Conservation (phyloP, 768 basidiomycete species). For the Daedaleopsis nitida region DNA sequence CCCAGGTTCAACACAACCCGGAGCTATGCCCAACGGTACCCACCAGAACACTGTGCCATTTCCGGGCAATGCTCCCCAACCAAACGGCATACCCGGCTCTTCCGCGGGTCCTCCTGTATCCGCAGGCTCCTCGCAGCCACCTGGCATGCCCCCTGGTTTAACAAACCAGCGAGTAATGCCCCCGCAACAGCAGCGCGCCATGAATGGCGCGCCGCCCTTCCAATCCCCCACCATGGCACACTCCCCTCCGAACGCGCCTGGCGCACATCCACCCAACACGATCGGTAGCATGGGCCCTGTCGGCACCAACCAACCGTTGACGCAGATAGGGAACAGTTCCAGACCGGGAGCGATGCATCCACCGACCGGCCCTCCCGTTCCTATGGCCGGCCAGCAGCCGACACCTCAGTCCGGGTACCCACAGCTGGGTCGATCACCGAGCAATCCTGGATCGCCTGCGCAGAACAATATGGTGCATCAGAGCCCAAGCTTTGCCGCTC, state of each 20-base stretch:
- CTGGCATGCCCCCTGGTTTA: slow-evolving; percentile 10
- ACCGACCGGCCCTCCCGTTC: slow-evolving; percentile 41
- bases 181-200: slow-evolving; percentile 42
- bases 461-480: slow-evolving; percentile 49
- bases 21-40: slow-evolving; percentile 25
- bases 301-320: slow-evolving; percentile 55
- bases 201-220: slow-evolving; percentile 53
- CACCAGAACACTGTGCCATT: slow-evolving; percentile 18
- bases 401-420: slow-evolving; percentile 46
- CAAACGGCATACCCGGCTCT: slow-evolving; percentile 46
- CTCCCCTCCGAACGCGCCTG: slow-evolving; percentile 52
- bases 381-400: slow-evolving; percentile 40
- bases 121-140: slow-evolving; percentile 1
- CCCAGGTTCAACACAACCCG: slow-evolving; percentile 14
- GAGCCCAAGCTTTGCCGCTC: slow-evolving; percentile 58
- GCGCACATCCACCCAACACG: slow-evolving; percentile 34
- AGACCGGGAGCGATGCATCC: slow-evolving; percentile 46
- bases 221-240: slow-evolving; percentile 67
- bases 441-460: slow-evolving; percentile 57
- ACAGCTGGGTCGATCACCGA: slow-evolving; percentile 53
- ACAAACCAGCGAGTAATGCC: slow-evolving; percentile 33
- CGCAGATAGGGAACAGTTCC: slow-evolving; percentile 37
- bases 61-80: slow-evolving; percentile 30
- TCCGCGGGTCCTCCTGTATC: slow-evolving; percentile 12
- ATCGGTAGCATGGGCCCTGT: slow-evolving; percentile 49